Conservation (phyloP, 2,329 filamentous ascomycete species). For the Botrytis medusae region DNA sequence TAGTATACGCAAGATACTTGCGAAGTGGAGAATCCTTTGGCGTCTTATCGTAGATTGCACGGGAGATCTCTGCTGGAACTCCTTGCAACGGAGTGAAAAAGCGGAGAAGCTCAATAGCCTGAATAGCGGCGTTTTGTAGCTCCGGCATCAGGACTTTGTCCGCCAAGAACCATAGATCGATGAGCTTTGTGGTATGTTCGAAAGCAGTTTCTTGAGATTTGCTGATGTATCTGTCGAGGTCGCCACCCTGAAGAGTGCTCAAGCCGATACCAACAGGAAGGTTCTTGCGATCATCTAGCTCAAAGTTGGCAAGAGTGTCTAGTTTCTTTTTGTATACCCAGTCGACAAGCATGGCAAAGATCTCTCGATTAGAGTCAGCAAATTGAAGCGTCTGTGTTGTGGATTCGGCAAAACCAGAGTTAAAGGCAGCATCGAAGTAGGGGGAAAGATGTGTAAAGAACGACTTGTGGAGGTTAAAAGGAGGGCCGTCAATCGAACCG, state of each 20-base stretch:
- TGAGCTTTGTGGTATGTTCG: neutral
- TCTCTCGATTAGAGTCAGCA: neutral
- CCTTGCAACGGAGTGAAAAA: slow-evolving; percentile 5
- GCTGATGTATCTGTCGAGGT: neutral
- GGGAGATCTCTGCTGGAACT: neutral
- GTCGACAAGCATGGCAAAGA: neutral
- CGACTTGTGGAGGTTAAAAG: slow-evolving; percentile 5
- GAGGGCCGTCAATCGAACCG: neutral
- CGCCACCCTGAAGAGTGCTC: neutral
- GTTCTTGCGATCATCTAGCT: neutral
- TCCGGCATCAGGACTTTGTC: slow-evolving; percentile 8
- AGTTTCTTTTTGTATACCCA: neutral
- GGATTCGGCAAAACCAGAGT: slow-evolving; percentile 16
- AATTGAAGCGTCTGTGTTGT: slow-evolving; percentile 5
- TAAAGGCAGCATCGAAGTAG: slow-evolving; percentile 19
- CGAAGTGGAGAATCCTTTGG: neutral
- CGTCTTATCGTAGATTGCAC: neutral
- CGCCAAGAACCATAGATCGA: slow-evolving; percentile 6
- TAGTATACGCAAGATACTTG: neutral
- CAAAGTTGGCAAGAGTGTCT: neutral
- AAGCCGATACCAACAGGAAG: neutral
- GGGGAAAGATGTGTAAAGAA: slow-evolving; percentile 15
- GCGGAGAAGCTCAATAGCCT: neutral
- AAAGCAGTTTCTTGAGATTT: neutral
- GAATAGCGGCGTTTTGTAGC: neutral